Evolutionary conservation across 2,329 filamentous ascomycete species (phyloP), one percentile per base, ranked within the genome.

Genomic region (Dactylellina haptotyla): DNA sequence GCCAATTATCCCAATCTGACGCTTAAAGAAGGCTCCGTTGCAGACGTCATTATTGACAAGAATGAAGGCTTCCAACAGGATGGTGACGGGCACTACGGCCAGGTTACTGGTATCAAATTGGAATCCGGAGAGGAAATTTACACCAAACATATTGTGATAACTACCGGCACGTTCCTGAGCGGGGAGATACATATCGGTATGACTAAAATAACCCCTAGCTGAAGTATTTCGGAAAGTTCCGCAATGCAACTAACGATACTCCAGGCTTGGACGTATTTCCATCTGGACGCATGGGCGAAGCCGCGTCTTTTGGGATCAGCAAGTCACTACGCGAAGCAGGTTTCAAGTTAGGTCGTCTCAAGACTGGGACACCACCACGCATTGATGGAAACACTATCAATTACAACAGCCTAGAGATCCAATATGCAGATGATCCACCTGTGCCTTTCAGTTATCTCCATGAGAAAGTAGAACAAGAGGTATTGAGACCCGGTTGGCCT

Each of bases 361-460:
- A 99, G 85, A 99, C 95, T 0, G 95, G 95, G 12, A 99, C 95
- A 3, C 95, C 95, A 5, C 95, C 95, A 20, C 88, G 95, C 25
- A 84, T 99, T 63, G 91, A 93, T 77, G 88, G 87, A 75, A 88
- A 88, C 63, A 92, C 90, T 37, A 97, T 99, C 79, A 86, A 97
- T 77, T 97, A 90, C 79, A 82, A 85, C 1, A 81, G 84, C 0
- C 83, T 98, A 2, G 87, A 93, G 64, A 82, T 85, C 2, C 94
- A 98, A 78, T 83, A 82, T 28, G 95, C 94, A 3, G 95, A 99
- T 78, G 85, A 94, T 1, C 92, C 93, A 0, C 94, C 95, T 0
- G 86, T 85, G 78, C 94, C 95, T 0, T 99, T 99, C 80, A 97
- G 93, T 76, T 98, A 94, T 78, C 83, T 99, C 56, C 94, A 97